These are phyloP conservation scores for Saccharomycopsis sp. DNA, from an alignment of 805 yeast species.

Conservation along the genomic window DNA sequence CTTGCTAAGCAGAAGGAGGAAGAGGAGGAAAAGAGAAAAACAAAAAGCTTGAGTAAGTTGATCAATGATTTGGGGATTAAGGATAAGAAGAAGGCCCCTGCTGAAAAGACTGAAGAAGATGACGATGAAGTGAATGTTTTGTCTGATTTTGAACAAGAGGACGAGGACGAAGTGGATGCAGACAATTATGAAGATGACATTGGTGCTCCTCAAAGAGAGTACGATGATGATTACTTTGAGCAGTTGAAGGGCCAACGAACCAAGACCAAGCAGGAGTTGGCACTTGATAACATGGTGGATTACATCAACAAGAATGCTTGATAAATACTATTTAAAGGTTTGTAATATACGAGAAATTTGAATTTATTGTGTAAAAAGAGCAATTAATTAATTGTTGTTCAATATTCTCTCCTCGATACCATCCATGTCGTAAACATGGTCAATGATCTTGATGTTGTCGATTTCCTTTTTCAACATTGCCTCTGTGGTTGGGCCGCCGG, in stretches of 20 bases:
- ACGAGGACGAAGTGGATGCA: slow-evolving; percentile 41
- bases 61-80: slow-evolving; percentile 81
- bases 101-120: slow-evolving; percentile 29
- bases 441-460: slow-evolving; percentile 59
- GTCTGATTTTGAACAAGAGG: slow-evolving; percentile 43
- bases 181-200: slow-evolving; percentile 19
- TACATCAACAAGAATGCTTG: slow-evolving; percentile 17
- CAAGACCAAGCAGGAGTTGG: slow-evolving; percentile 8
- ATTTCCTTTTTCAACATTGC: slow-evolving; percentile 62
- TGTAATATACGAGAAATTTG: too few species aligned
- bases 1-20: slow-evolving; percentile 68
- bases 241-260: slow-evolving; percentile 14
- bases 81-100: slow-evolving; percentile 24
- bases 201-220: slow-evolving; percentile 13
- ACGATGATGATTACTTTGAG: slow-evolving; percentile 19
- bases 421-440: slow-evolving; percentile 46
- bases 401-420: slow-evolving; percentile 55
- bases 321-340: background rate
- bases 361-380: too few species aligned
- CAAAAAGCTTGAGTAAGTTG: slow-evolving; percentile 57
- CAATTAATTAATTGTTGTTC: too few species aligned
- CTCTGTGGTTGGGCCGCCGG: slow-evolving; percentile 54
- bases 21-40: slow-evolving; percentile 63
- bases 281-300: slow-evolving; percentile 18
- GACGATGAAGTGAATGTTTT: slow-evolving; percentile 41